Percentiles rank a stretch among this genome's conserved stretches.
Evolutionary conservation across 352 stramenopile genomes (phyloP).

Genomic region (Aphanomyces cochlioides): DNA sequence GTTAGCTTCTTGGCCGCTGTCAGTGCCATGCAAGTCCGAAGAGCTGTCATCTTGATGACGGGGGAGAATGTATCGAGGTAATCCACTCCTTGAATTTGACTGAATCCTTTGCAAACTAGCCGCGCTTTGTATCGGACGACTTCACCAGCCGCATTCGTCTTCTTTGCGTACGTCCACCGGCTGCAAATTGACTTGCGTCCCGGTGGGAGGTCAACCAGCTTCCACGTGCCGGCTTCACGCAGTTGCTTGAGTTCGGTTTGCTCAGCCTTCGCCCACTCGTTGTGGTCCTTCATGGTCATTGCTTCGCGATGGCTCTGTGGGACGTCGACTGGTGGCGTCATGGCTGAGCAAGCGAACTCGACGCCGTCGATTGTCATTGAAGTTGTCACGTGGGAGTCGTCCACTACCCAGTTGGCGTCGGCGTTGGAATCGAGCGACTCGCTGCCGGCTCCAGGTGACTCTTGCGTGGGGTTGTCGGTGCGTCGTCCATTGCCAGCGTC

Average conservation of each 20-base stretch:
- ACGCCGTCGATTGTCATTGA: not conserved
- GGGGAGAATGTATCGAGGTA: constrained; percentile 39
- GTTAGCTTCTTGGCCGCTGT: constrained; percentile 21
- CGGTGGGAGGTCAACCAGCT: not conserved
- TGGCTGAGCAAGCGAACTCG: not conserved
- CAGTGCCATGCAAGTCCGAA: constrained; percentile 34
- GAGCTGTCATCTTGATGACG: constrained; percentile 41
- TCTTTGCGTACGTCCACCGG: constrained; percentile 41
- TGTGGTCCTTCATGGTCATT: not conserved
- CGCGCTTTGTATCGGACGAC: constrained; percentile 39
- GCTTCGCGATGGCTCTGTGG: not conserved
- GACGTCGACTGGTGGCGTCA: not conserved
- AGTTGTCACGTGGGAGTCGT: not conserved
- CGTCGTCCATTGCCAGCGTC: too few relatives aligned
- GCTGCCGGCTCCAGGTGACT: not conserved
- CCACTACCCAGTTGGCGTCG: not conserved
- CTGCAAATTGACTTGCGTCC: constrained; percentile 31
- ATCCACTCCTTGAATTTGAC: constrained; percentile 36
- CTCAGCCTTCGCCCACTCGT: constrained; percentile 2
- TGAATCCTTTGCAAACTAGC: constrained; percentile 37
- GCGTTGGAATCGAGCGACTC: not conserved
- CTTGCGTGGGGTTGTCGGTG: too few relatives aligned
- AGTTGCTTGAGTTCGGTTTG: constrained; percentile 7
- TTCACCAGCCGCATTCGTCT: constrained; percentile 35
- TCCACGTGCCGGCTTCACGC: not conserved